Percentiles rank a stretch among this genome's conserved stretches.
Conservation (phyloP, 2,329 filamentous ascomycete species). For the Paecilomyces fulvus region DNA sequence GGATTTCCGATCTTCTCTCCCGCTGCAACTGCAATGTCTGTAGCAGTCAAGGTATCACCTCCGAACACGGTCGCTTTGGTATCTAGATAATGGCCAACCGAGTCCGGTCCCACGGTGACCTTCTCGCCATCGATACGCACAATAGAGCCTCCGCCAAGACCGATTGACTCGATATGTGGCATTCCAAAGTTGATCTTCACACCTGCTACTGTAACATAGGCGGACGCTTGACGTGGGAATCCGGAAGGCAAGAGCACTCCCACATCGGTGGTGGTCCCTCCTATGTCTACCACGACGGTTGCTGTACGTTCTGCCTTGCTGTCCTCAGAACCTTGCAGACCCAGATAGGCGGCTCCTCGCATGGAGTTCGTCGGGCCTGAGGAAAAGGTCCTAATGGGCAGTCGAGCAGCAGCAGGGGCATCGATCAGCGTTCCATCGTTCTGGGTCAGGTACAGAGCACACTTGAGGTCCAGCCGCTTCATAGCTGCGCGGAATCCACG, state of each 20-base stretch:
- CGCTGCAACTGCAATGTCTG: slow-evolving; percentile 37
- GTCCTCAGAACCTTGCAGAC: not conserved
- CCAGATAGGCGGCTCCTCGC: slow-evolving; percentile 39
- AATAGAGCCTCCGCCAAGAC: slow-evolving; percentile 48
- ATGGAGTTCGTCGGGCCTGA: slow-evolving; percentile 47
- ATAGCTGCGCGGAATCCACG: slow-evolving; percentile 40
- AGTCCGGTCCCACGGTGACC: slow-evolving; percentile 48
- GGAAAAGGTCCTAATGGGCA: slow-evolving; percentile 45
- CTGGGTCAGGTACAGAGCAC: slow-evolving; percentile 44
- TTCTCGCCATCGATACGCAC: slow-evolving; percentile 21
- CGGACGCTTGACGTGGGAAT: slow-evolving; percentile 52
- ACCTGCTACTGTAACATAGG: slow-evolving; percentile 50
- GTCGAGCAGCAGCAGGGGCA: slow-evolving; percentile 36
- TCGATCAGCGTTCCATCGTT: slow-evolving; percentile 45
- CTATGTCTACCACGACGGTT: slow-evolving; percentile 49
- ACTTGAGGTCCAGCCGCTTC: slow-evolving; percentile 34
- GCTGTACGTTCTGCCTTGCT: slow-evolving; percentile 4
- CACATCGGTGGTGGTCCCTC: slow-evolving; percentile 55
- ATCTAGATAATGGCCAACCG: slow-evolving; percentile 46
- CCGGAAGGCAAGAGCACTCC: slow-evolving; percentile 50
- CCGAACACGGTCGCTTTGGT: slow-evolving; percentile 46
- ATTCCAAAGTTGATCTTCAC: slow-evolving; percentile 53
- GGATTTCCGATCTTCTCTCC: slow-evolving; percentile 13
- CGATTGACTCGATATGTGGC: slow-evolving; percentile 49
- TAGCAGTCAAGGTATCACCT: slow-evolving; percentile 45